Conservation (phyloP, 202 grass and related monocot species). For the Dendrocalamus latiflorus region DNA sequence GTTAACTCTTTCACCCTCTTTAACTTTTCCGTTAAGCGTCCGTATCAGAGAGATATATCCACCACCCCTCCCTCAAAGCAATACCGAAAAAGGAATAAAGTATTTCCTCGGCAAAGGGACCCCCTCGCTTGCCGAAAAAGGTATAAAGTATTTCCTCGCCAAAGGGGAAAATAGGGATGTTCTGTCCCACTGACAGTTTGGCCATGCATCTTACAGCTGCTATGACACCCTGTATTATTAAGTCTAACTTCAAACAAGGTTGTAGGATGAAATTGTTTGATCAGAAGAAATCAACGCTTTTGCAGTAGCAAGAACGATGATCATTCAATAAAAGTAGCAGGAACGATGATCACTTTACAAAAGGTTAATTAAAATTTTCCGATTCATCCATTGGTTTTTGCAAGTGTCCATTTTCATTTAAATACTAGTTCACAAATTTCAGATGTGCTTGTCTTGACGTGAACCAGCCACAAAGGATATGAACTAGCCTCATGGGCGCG, state of each 20-base stretch:
- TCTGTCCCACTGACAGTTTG: neutral
- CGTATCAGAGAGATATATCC: neutral
- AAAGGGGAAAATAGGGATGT: neutral
- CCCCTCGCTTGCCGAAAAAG: neutral
- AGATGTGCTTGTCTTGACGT: neutral
- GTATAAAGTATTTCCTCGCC: neutral
- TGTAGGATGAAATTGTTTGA: neutral
- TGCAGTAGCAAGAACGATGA: too few species aligned
- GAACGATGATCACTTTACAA: neutral
- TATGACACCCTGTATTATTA: neutral
- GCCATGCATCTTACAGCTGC: neutral
- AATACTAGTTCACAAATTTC: neutral
- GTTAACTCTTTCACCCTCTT: neutral
- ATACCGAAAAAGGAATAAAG: neutral
- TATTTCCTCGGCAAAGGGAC: neutral
- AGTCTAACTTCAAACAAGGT: neutral
- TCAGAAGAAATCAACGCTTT: neutral
- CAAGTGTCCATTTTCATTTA: neutral
- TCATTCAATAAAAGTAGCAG: neutral
- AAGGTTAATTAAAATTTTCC: neutral
- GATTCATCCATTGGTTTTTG: neutral
- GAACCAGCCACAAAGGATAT: too few species aligned
- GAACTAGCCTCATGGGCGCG: too few species aligned
- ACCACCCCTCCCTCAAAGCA: neutral
- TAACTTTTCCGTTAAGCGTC: conserved; percentile 22